Evolutionary conservation across 2,329 filamentous ascomycete genomes (phyloP).

Genomic region (Diplocarpon rosae): DNA sequence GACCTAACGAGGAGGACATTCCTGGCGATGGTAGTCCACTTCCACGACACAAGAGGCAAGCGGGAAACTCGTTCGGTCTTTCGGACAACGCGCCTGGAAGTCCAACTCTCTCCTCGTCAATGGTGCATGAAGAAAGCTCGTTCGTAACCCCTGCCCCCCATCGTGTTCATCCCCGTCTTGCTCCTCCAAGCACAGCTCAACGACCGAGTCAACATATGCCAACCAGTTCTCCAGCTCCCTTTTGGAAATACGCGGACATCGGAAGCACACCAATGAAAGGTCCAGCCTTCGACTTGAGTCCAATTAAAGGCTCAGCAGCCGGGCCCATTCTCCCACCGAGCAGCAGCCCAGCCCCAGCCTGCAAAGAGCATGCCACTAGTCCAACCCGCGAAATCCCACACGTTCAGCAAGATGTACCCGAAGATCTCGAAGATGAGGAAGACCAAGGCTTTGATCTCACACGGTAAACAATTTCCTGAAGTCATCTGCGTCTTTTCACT

Average conservation of each 20-base stretch:
- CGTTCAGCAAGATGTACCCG: slow-evolving; percentile 16
- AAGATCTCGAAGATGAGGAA: slow-evolving; percentile 18
- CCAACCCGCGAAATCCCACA: slow-evolving; percentile 18
- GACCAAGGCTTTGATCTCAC: slow-evolving; percentile 25
- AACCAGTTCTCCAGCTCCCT: slow-evolving; percentile 73
- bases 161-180: slow-evolving; percentile 61
- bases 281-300: slow-evolving; percentile 47
- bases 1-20: slow-evolving; percentile 19
- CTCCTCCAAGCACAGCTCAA: slow-evolving; percentile 70
- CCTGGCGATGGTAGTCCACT: slow-evolving; percentile 47
- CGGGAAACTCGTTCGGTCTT: slow-evolving; percentile 34
- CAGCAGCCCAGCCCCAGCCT: slow-evolving; percentile 43
- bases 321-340: slow-evolving; percentile 34
- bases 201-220: slow-evolving; percentile 78
- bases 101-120: slow-evolving; percentile 47
- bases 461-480: slow-evolving; percentile 13
- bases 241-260: slow-evolving; percentile 78
- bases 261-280: slow-evolving; percentile 54
- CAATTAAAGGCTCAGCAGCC: slow-evolving; percentile 35
- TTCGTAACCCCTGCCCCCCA: slow-evolving; percentile 65
- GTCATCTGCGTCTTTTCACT: slow-evolving; percentile 12
- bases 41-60: slow-evolving; percentile 40
- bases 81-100: slow-evolving; percentile 45
- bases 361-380: slow-evolving; percentile 19
- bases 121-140: slow-evolving; percentile 48